These are phyloP conservation scores for Leccinum uliginosum DNA, from an alignment of 768 basidiomycete species.

Conservation along the genomic window DNA sequence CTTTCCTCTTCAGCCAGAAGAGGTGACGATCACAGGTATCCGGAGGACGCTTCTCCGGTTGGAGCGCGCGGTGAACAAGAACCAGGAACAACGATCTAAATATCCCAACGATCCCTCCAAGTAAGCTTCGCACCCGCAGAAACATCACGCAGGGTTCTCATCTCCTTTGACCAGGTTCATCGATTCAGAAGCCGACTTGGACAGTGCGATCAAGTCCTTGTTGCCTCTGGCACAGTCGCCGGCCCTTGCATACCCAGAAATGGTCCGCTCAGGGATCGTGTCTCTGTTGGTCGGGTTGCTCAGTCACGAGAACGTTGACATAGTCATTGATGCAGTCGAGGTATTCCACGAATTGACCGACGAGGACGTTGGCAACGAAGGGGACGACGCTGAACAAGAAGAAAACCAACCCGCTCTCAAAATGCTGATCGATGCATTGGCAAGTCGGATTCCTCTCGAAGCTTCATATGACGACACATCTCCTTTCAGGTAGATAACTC, in stretches of 20 bases:
- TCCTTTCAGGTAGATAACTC: constrained; percentile 68
- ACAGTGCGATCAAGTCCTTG: constrained; percentile 78
- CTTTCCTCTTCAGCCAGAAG: constrained; percentile 47
- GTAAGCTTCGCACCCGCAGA: constrained; percentile 38
- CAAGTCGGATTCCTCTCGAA: constrained; percentile 36
- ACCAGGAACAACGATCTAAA: constrained; percentile 95
- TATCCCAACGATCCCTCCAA: constrained; percentile 89
- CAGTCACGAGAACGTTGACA: constrained; percentile 95
- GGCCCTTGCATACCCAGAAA: constrained; percentile 80
- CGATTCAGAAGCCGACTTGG: constrained; percentile 95
- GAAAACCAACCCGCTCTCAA: constrained; percentile 65
- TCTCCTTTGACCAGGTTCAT: constrained; percentile 69
- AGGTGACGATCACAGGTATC: constrained; percentile 64
- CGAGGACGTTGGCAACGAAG: constrained; percentile 86
- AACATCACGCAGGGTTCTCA: constrained; percentile 1
- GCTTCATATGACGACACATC: constrained; percentile 2
- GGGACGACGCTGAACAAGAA: constrained; percentile 59
- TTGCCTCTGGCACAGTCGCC: constrained; percentile 88
- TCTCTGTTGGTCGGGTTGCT: constrained; percentile 76
- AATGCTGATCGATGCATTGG: constrained; percentile 70
- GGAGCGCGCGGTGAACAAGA: constrained; percentile 89
- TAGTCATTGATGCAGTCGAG: constrained; percentile 93
- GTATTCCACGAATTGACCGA: constrained; percentile 93
- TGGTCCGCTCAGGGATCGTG: constrained; percentile 72
- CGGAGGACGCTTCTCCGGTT: constrained; percentile 73